Evolutionary conservation across 805 yeast genomes (phyloP).

Genomic region (Ogataea allantospora): DNA sequence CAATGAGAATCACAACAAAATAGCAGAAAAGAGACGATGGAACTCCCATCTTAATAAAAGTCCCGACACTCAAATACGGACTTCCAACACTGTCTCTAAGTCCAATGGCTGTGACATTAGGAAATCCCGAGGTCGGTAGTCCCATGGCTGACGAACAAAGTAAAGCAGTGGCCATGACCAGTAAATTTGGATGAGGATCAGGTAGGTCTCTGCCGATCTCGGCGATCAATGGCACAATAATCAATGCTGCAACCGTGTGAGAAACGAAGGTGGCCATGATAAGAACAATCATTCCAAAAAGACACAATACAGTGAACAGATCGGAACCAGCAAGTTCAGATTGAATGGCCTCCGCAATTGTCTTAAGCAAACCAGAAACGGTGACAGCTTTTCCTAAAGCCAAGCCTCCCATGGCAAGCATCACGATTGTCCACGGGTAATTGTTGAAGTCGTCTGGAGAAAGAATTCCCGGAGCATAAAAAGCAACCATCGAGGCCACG

Average conservation of each 20-base stretch:
- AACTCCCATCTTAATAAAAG: slow-evolving; percentile 87
- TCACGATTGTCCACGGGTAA: slow-evolving; percentile 94
- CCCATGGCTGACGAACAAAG: slow-evolving; percentile 97
- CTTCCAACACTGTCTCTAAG: slow-evolving; percentile 90
- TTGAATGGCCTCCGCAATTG: slow-evolving; percentile 74
- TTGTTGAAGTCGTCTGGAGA: slow-evolving; percentile 91
- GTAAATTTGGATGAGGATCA: slow-evolving; percentile 80
- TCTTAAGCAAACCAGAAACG: slow-evolving; percentile 78
- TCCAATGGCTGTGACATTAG: slow-evolving; percentile 95
- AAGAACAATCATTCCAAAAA: slow-evolving; percentile 80
- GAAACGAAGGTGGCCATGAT: slow-evolving; percentile 92
- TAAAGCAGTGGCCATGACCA: slow-evolving; percentile 63
- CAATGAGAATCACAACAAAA: slow-evolving; percentile 69
- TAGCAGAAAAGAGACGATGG: slow-evolving; percentile 82
- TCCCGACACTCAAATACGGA: slow-evolving; percentile 81
- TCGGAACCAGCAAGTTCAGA: slow-evolving; percentile 62
- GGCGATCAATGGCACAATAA: slow-evolving; percentile 84
- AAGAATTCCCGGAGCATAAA: slow-evolving; percentile 87
- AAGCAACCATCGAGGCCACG: slow-evolving; percentile 81
- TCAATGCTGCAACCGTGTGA: slow-evolving; percentile 95
- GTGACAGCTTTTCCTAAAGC: slow-evolving; percentile 95
- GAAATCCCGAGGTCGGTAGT: slow-evolving; percentile 95
- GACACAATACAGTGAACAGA: slow-evolving; percentile 66
- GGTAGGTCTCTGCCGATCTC: slow-evolving; percentile 79
- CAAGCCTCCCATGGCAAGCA: slow-evolving; percentile 97